Evolutionary conservation across 495 filamentous ascomycete species (phyloP).

Genomic region (Neurospora terricola): DNA sequence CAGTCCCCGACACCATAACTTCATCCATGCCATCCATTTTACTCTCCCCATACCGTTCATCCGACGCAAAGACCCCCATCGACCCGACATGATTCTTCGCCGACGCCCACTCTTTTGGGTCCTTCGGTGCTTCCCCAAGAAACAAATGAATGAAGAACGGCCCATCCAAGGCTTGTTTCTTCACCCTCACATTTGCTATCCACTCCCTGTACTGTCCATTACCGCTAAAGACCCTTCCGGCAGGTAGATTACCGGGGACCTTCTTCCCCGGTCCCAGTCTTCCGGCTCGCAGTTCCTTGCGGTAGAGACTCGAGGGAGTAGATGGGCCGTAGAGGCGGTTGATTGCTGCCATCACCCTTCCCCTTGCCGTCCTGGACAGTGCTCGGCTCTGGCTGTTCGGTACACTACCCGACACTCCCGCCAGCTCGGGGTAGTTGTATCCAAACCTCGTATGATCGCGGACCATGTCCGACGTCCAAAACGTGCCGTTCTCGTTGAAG

Average conservation of each 20-base stretch:
- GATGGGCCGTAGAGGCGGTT: conserved; percentile 45
- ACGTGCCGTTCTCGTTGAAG: conserved; percentile 27
- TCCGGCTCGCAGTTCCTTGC: conserved; percentile 6
- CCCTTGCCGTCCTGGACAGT: conserved; percentile 17
- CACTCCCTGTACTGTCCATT: conserved; percentile 41
- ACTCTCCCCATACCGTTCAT: conserved; percentile 3
- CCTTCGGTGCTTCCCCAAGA: conserved; percentile 36
- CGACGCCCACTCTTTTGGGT: conserved; percentile 32
- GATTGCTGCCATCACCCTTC: conserved; percentile 33
- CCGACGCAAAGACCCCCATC: conserved; percentile 39
- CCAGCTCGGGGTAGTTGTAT: conserved; percentile 54
- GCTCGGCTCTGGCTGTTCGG: neutral
- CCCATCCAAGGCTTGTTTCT: conserved; percentile 44
- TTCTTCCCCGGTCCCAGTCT: conserved; percentile 1
- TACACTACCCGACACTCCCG: conserved; percentile 6
- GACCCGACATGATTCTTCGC: conserved; percentile 42
- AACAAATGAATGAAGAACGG: conserved; percentile 53
- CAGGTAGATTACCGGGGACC: neutral
- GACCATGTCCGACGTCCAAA: conserved; percentile 40
- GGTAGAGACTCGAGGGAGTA: conserved; percentile 27
- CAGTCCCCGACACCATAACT: conserved; percentile 36
- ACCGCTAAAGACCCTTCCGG: conserved; percentile 15
- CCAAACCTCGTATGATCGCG: conserved; percentile 37
- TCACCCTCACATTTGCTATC: conserved; percentile 48
- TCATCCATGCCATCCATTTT: conserved; percentile 5